Conservation (phyloP, 2,329 filamentous ascomycete species). For the Alternaria hordeiaustralica region DNA sequence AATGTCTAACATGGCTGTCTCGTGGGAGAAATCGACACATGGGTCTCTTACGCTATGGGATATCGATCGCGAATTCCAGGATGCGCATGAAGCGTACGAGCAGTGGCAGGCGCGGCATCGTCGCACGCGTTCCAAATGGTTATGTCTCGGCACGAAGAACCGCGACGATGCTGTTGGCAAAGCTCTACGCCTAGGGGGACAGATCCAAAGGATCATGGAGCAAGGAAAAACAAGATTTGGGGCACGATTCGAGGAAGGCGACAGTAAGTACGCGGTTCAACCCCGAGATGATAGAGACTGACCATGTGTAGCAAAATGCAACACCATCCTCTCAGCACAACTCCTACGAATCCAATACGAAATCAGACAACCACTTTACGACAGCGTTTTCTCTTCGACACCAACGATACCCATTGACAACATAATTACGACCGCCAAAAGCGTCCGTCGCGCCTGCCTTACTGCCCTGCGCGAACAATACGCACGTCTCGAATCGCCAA, state of each 20-base stretch:
- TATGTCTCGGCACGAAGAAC: conserved; percentile 30
- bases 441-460: conserved; percentile 41
- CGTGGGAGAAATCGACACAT: conserved; percentile 40
- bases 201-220: conserved; percentile 36
- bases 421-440: conserved; percentile 39
- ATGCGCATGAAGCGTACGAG: conserved; percentile 41
- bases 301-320: conserved; percentile 36
- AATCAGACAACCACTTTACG: conserved; percentile 38
- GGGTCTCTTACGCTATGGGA: conserved; percentile 44
- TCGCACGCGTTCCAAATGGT: conserved; percentile 32
- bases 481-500: conserved; percentile 30
- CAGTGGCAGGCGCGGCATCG: conserved; percentile 34
- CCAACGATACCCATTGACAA: conserved; percentile 34
- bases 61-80: conserved; percentile 45
- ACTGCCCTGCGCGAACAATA: conserved; percentile 39
- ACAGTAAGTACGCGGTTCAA: conserved; percentile 27
- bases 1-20: conserved; percentile 21
- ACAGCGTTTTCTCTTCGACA: conserved; percentile 31
- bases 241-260: conserved; percentile 40
- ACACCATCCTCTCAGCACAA: conserved; percentile 39
- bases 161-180: conserved; percentile 37
- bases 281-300: conserved; percentile 9
- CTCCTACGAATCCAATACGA: conserved; percentile 44
- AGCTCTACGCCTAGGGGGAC: conserved; percentile 35
- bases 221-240: conserved; percentile 36